Base-by-base conservation (phyloP, 106 monocot genomes). In the Vanilla planifolia region DNA sequence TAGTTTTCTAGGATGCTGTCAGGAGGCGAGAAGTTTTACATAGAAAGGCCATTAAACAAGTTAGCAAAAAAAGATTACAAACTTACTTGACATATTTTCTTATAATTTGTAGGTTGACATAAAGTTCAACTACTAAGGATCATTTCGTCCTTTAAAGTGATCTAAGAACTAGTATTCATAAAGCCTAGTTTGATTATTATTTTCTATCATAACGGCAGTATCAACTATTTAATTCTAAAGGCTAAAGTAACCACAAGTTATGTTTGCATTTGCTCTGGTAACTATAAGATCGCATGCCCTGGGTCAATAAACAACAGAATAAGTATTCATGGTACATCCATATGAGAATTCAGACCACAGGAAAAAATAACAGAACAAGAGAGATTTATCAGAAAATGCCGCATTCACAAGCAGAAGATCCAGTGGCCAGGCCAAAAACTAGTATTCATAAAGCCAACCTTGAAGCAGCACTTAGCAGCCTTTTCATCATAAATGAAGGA, bases 381-480 rank as follows among this genome's bases (percentile, higher is more conserved):
- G 28, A 22, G 53, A 53, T 53, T 29, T 17, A 53, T 6, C 53
- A 27, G 0, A 53, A 48, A 23, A 32, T 32, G 13, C 26, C 15
- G 28, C 9, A 32, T 53, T 30, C 53, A 53, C 15, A 53, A 16
- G 15, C 15, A 53, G n/a, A 53, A 30, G 28, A 16, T 53, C 28
- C 30, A 30, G n/a, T 29, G 30, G 28, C 53, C 32, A 6, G 30
- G 30, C 37, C 2, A 64, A 59, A 28, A 21, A 39, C 40, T 23
- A 7, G 1, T 27, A 11, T 29, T n/a, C 29, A 44, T 1, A 48
- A 56, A 39, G 57, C 13, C 23, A 55, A 89, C 96, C 96, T 87
- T 53, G 87, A 87, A 72, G 84, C 84, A 19, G 86, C 96, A 81
- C 79, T 84, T 55, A 96, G 83, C 26, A 96, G 73, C 46, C 66